Evolutionary conservation across 768 basidiomycete species (phyloP), one percentile per base, ranked within the genome.

Genomic region (Pholiota molesta): DNA sequence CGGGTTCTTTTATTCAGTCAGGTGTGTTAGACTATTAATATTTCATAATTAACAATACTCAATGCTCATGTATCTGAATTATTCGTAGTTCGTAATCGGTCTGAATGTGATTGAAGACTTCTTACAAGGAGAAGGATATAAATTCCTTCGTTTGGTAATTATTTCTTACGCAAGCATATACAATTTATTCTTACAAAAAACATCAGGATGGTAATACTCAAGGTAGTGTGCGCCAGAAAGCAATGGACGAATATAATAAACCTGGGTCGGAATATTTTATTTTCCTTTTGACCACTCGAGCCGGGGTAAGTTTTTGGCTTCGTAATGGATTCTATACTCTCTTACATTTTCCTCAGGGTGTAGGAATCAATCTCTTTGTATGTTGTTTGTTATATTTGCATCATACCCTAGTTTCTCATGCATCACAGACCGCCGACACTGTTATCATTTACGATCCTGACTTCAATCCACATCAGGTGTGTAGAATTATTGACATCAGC

Each of bases 371-470:
- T 72, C 84, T 94, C 31, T 84, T 78, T 63, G 82, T 81, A 60
- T 56, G 78, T 68, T 52, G 59, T 13, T 68, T 52, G 59, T 13
- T 40, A 28, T 11, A 51, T 2, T 37, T 29, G 23, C 35, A 37
- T 10, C 19, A 6, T 28, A 8, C 26, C 2, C 13, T 17, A n/a
- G 31, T 13, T 26, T 52, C 17, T 60, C 39, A 56, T 31, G 57
- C 45, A 57, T 59, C 56, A 35, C 84, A 90, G 79, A 92, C 88
- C 8, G 96, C 97, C 19, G 97, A 98, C 72, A 97, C 95, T 0
- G 95, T 96, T 29, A 90, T 95, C 47, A 89, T 95, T 58, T 93
- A 89, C 67, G 97, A 99, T 71, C 95, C 95, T 0, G 97, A 99
- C 77, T 99, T 95, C 74, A 99, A 99, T 70, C 97, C 97, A n/a